phyloP scores from a whole-genome alignment of 2,329 filamentous ascomycete genomes.

The Curvularia sp. region DNA sequence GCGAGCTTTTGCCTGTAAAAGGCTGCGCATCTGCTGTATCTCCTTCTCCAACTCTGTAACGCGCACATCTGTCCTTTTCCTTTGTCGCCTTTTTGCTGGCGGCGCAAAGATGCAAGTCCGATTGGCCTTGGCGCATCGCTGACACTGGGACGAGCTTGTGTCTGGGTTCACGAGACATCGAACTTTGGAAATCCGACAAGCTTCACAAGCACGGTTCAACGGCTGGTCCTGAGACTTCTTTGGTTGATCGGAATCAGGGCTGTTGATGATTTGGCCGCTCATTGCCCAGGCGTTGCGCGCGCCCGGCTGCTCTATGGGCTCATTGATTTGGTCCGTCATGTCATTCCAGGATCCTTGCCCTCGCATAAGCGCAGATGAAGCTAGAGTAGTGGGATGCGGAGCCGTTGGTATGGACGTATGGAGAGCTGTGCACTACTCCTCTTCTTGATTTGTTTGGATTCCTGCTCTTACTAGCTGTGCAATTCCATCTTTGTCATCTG shows the following conservation, averaged over 20 bases:
- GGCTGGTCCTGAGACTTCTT: conserved; percentile 39
- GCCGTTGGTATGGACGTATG: not conserved
- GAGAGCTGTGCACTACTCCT: conserved; percentile 7
- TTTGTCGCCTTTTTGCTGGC: conserved; percentile 46
- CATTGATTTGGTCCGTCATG: conserved; percentile 23
- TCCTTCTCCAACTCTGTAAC: conserved; percentile 49
- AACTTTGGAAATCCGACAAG: conserved; percentile 47
- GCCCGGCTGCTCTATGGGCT: conserved; percentile 14
- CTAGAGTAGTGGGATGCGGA: not conserved
- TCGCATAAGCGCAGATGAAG: not conserved
- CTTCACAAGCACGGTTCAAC: conserved; percentile 47
- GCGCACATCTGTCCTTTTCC: conserved; percentile 48
- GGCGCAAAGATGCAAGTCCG: conserved; percentile 45
- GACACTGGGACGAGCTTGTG: conserved; percentile 39
- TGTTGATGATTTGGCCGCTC: conserved; percentile 23
- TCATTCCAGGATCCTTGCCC: not conserved
- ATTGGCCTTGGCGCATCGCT: conserved; percentile 46
- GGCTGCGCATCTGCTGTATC: conserved; percentile 45
- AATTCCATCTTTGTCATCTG: conserved; percentile 18
- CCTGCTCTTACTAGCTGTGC: conserved; percentile 18
- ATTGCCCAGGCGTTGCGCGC: conserved; percentile 20
- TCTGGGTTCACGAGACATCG: conserved; percentile 42
- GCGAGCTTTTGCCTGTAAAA: conserved; percentile 35
- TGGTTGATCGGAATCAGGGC: conserved; percentile 22
- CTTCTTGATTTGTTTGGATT: not conserved